Evolutionary conservation across 805 yeast species (phyloP).

Genomic region (Candida chauliodis): DNA sequence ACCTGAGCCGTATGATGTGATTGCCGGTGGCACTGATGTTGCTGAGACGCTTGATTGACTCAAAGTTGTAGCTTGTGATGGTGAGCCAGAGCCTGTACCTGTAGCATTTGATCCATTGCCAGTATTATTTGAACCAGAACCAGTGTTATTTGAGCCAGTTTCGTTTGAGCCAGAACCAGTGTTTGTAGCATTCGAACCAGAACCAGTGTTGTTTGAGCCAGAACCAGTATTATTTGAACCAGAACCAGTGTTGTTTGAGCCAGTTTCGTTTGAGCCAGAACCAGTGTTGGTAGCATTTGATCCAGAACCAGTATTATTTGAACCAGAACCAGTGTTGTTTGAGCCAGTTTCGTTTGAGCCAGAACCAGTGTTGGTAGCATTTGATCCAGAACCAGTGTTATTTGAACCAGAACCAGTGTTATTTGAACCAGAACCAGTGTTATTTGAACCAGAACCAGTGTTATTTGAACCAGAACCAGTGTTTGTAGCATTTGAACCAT

Average conservation of each 20-base stretch:
- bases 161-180: not conserved
- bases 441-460: not conserved
- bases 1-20: not conserved
- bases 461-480: not conserved
- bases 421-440: not conserved
- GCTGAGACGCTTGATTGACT: not conserved
- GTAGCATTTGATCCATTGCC: not conserved
- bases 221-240: not conserved
- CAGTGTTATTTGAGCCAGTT: not conserved
- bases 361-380: too few species aligned
- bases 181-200: not conserved
- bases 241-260: not conserved
- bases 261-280: not conserved
- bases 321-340: not conserved
- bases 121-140: not conserved
- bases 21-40: not conserved
- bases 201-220: not conserved
- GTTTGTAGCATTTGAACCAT: too few species aligned
- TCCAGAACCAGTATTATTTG: conserved; percentile 11
- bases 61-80: not conserved
- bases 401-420: not conserved
- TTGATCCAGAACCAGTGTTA: not conserved
- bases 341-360: not conserved
- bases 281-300: conserved; percentile 7
- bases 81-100: not conserved